Percentiles rank a stretch among this genome's conserved stretches.
Evolutionary conservation across 176 grass and related monocot species (phyloP).

Genomic region (Hsuehochloa calcarea): DNA sequence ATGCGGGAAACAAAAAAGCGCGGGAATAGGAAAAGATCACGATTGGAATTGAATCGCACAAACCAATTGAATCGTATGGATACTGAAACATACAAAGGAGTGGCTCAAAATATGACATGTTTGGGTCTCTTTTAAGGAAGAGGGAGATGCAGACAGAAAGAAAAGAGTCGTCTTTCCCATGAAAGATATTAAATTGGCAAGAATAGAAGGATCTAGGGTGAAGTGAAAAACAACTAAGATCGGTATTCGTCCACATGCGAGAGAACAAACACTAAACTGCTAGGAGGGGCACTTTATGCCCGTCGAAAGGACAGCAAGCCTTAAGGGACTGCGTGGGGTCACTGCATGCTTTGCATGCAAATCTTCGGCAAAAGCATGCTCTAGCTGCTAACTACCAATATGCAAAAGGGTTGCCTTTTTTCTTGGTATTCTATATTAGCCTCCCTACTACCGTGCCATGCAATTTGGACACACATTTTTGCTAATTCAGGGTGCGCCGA

Average conservation of each 20-base stretch:
- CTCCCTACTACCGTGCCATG: not conserved
- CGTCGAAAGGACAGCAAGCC: conserved; percentile 29
- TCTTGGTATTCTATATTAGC: not conserved
- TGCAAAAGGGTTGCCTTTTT: not conserved
- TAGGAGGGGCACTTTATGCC: conserved; percentile 2
- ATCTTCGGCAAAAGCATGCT: not conserved
- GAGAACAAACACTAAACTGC: conserved; percentile 7
- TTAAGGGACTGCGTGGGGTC: not conserved
- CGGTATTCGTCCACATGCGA: conserved; percentile 2
- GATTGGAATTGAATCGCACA: not conserved
- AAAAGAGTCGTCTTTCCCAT: not conserved
- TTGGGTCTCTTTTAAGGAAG: not conserved
- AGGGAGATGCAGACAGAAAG: not conserved
- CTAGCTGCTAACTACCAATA: not conserved
- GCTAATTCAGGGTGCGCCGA: not conserved
- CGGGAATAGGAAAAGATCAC: not conserved
- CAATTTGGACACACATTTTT: not conserved
- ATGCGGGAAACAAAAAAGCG: not conserved
- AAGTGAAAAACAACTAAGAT: conserved; percentile 19
- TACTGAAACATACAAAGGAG: not conserved
- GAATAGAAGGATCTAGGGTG: not conserved
- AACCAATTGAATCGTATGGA: not conserved
- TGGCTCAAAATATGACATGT: not conserved
- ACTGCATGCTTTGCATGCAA: not conserved
- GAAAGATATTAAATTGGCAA: conserved; percentile 5